Conservation (phyloP, 768 basidiomycete species). For the Boletus fagicola region DNA sequence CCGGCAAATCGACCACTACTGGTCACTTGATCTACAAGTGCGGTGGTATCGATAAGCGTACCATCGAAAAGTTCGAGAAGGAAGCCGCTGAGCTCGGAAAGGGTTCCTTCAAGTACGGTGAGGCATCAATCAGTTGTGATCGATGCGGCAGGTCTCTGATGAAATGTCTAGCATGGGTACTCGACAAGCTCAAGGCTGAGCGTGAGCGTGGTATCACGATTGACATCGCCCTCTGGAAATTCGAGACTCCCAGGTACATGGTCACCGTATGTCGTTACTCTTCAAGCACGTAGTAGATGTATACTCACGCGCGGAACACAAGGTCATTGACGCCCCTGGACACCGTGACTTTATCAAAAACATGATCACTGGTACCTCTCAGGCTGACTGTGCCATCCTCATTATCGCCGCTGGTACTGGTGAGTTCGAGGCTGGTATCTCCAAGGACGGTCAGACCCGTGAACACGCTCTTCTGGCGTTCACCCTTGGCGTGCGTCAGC, state of each 20-base stretch:
- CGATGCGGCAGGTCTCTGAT: constrained; percentile 19
- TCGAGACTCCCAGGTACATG: constrained; percentile 97
- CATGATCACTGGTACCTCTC: constrained; percentile 99
- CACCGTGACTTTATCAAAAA: constrained; percentile 99
- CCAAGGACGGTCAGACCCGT: constrained; percentile 99
- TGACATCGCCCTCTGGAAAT: constrained; percentile 99
- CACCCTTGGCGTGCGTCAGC: constrained; percentile 99
- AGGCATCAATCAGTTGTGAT: constrained; percentile 33
- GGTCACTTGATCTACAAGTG: constrained; percentile 99
- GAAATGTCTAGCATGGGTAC: constrained; percentile 84
- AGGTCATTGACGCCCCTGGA: constrained; percentile 99
- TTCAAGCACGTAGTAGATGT: not conserved
- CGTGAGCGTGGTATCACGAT: constrained; percentile 99
- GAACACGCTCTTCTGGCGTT: constrained; percentile 99
- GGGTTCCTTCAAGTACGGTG: constrained; percentile 97
- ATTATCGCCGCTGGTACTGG: constrained; percentile 99
- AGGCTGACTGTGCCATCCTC: constrained; percentile 99
- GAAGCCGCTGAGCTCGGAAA: constrained; percentile 99
- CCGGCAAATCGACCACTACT: constrained; percentile 99
- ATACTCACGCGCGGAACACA: constrained; percentile 9
- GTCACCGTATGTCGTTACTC: constrained; percentile 66
- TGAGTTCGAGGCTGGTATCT: constrained; percentile 99
- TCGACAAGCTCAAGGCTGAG: constrained; percentile 99
- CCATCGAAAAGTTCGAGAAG: constrained; percentile 99
- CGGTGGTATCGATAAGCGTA: constrained; percentile 99